Evolutionary conservation across 2,329 filamentous ascomycete species (phyloP).

Genomic region (Cercospora sojina): DNA sequence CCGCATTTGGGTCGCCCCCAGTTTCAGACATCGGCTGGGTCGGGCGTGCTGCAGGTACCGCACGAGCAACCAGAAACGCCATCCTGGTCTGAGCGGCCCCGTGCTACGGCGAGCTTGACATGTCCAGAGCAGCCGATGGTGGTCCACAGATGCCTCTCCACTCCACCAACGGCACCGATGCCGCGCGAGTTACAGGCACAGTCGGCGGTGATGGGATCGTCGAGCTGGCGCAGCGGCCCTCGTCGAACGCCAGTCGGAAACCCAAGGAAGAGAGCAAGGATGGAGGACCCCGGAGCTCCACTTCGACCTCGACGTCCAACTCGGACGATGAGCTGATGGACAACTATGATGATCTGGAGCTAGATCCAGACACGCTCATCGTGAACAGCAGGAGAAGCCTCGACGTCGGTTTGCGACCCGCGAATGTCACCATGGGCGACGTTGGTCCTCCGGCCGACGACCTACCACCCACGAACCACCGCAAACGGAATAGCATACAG

Average conservation of each 20-base stretch:
- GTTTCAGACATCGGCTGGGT: neutral
- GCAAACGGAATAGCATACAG: slow-evolving; percentile 45
- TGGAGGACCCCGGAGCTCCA: neutral
- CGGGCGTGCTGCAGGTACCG: slow-evolving; percentile 11
- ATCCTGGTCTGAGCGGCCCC: neutral
- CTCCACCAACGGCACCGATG: slow-evolving; percentile 26
- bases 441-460: neutral
- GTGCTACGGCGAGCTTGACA: neutral
- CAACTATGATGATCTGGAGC: slow-evolving; percentile 42
- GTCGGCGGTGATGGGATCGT: slow-evolving; percentile 25
- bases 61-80: neutral
- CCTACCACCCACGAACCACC: neutral
- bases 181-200: slow-evolving; percentile 25
- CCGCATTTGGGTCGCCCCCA: neutral
- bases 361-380: slow-evolving; percentile 40
- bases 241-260: neutral
- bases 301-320: slow-evolving; percentile 7
- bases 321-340: slow-evolving; percentile 42
- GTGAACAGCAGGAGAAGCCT: slow-evolving; percentile 37
- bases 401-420: slow-evolving; percentile 26
- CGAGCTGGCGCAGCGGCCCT: slow-evolving; percentile 17
- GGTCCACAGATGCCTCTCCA: neutral
- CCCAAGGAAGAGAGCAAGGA: slow-evolving; percentile 5
- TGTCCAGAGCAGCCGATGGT: neutral
- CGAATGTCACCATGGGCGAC: slow-evolving; percentile 12